Conservation (phyloP, 176 grass and related monocot species). For the Luzula sylvatica region DNA sequence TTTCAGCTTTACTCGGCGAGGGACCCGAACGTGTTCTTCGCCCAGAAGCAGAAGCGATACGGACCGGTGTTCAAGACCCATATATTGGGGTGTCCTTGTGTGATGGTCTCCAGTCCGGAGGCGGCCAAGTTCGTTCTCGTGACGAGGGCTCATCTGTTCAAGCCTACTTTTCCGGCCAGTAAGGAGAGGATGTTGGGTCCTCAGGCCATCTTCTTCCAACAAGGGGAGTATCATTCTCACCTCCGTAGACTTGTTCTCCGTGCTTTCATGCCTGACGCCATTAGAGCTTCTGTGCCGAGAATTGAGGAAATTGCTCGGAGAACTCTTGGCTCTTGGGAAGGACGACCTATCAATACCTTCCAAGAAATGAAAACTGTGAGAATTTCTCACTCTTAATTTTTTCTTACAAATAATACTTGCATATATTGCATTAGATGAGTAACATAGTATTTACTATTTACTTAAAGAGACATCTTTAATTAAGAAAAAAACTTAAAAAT, state of each 20-base stretch:
- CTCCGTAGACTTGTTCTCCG: constrained; percentile 75
- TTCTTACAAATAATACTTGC: too few species aligned
- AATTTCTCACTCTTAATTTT: background rate
- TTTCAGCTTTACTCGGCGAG: constrained; percentile 84
- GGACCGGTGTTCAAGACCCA: constrained; percentile 91
- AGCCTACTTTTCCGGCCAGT: constrained; percentile 91
- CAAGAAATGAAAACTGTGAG: constrained; percentile 95
- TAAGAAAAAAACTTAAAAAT: too few species aligned
- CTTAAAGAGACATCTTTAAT: too few species aligned
- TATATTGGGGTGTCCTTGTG: constrained; percentile 86
- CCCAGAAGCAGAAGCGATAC: constrained; percentile 56
- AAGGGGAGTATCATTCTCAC: constrained; percentile 73
- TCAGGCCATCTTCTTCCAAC: constrained; percentile 98
- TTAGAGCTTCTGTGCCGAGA: constrained; percentile 44
- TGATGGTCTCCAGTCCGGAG: constrained; percentile 97
- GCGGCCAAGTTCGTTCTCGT: constrained; percentile 90
- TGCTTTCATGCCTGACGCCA: constrained; percentile 83
- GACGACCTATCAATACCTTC: constrained; percentile 67
- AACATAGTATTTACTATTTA: too few species aligned
- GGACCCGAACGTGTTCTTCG: constrained; percentile 76
- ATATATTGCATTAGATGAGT: too few species aligned
- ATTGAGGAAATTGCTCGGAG: constrained; percentile 55
- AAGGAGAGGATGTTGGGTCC: constrained; percentile 93
- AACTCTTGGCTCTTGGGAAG: constrained; percentile 52
- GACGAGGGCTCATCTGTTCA: constrained; percentile 90